These are phyloP conservation scores for Sporothrix protearum DNA, from an alignment of 2,329 filamentous ascomycete genomes.

Conservation along the genomic window DNA sequence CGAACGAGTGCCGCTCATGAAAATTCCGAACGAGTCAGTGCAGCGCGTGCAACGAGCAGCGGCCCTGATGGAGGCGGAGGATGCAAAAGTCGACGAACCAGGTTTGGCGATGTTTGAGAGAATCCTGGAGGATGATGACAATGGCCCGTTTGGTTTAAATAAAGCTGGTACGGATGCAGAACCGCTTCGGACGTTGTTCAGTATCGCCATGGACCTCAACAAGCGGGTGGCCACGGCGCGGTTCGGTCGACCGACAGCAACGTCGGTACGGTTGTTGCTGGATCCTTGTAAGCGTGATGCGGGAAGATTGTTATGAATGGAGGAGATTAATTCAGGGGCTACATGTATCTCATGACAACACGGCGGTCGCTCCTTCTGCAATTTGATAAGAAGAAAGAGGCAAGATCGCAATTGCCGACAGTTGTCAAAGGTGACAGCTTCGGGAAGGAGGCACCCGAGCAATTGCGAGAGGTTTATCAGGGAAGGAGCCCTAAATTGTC, in stretches of 20 bases:
- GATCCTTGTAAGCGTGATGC: not conserved
- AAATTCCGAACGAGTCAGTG: constrained; percentile 6
- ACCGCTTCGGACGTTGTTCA: constrained; percentile 33
- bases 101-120: not conserved
- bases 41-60: not conserved
- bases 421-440: not conserved
- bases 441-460: not conserved
- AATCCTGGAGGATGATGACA: constrained; percentile 1
- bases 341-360: not conserved
- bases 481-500: not conserved
- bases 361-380: not conserved
- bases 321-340: not conserved
- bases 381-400: not conserved
- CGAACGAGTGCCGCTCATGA: not conserved
- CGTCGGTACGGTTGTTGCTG: not conserved
- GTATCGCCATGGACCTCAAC: constrained; percentile 38
- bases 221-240: not conserved
- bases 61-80: not conserved
- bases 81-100: not conserved
- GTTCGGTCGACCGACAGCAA: not conserved
- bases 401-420: not conserved
- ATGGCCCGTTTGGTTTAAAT: constrained; percentile 8
- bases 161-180: not conserved
- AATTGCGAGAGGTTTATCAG: not conserved
- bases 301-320: not conserved